Conservation (phyloP, 2,329 filamentous ascomycete species). For the Stemphylium beticola region DNA sequence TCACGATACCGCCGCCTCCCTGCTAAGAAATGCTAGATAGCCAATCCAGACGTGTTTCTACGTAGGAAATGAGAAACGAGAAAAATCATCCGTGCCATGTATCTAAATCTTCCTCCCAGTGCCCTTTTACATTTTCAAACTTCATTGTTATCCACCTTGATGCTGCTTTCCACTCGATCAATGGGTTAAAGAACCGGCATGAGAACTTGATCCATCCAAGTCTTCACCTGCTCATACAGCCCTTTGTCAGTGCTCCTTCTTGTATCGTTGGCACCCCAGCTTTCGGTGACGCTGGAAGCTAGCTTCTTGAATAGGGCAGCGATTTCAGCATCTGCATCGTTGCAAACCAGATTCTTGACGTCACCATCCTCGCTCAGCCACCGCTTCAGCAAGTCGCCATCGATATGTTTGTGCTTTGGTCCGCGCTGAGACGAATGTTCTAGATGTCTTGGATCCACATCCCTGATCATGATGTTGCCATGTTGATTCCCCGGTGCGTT, state of each 20-base stretch:
- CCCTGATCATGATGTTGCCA: constrained; percentile 22
- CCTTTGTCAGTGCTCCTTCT: constrained; percentile 18
- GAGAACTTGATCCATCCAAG: constrained; percentile 32
- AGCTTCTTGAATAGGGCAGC: constrained; percentile 34
- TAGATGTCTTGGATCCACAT: constrained; percentile 35
- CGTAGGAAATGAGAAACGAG: not conserved
- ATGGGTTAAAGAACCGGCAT: constrained; percentile 29
- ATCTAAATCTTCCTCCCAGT: too few species aligned
- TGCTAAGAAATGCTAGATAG: too few species aligned
- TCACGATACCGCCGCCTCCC: too few species aligned
- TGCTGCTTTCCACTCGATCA: not conserved
- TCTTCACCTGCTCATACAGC: constrained; percentile 9
- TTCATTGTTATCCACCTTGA: not conserved
- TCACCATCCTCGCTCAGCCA: constrained; percentile 37
- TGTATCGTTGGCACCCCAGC: constrained; percentile 8
- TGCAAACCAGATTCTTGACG: constrained; percentile 17
- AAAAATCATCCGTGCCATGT: not conserved
- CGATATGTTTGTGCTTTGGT: constrained; percentile 46
- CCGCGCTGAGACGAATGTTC: constrained; percentile 17
- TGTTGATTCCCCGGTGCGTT: constrained; percentile 29
- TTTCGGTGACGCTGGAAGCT: constrained; percentile 17
- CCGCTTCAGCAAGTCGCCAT: constrained; percentile 50
- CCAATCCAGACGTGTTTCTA: too few species aligned
- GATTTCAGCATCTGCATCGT: constrained; percentile 29
- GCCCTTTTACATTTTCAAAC: not conserved